phyloP scores from a whole-genome alignment of 352 stramenopile genomes.

The Elongisporangium undulatum region DNA sequence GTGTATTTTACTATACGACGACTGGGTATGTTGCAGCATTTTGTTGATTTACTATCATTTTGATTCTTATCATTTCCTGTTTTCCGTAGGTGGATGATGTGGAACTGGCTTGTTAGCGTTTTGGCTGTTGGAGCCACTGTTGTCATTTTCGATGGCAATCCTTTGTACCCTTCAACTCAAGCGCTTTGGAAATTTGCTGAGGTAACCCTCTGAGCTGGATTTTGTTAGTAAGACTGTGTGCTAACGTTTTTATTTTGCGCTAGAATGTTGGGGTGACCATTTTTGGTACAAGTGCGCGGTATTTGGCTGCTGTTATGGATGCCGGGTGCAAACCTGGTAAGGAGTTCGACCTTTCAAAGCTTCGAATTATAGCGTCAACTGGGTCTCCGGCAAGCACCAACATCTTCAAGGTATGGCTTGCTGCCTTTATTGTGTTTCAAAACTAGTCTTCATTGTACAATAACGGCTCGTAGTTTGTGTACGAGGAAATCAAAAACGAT shows the following conservation, averaged over 20 bases:
- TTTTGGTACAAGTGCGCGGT: constrained; percentile 73
- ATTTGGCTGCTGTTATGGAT: constrained; percentile 73
- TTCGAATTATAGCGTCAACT: constrained; percentile 65
- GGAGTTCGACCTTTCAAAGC: constrained; percentile 60
- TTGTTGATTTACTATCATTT: not conserved
- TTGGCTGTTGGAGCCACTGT: constrained; percentile 68
- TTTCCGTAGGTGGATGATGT: constrained; percentile 78
- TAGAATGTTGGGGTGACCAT: constrained; percentile 55
- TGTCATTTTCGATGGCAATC: constrained; percentile 78
- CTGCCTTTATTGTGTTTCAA: not conserved
- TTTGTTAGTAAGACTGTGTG: not conserved
- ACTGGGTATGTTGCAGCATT: constrained; percentile 26
- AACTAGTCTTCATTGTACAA: not conserved
- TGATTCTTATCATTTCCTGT: not conserved
- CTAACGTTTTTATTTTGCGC: not conserved
- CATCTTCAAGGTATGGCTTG: constrained; percentile 50
- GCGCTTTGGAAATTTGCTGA: constrained; percentile 59
- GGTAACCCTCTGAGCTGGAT: constrained; percentile 8
- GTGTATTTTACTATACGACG: constrained; percentile 82
- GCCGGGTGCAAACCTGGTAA: constrained; percentile 51
- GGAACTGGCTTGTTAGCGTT: constrained; percentile 80
- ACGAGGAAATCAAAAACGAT: constrained; percentile 65
- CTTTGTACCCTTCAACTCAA: constrained; percentile 47
- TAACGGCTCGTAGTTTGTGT: constrained; percentile 43
- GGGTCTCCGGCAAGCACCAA: constrained; percentile 71